Percentiles rank a stretch among this genome's conserved stretches.
These are phyloP conservation scores for Pichia eremophila DNA, from an alignment of 805 yeast species.

Conservation along the genomic window DNA sequence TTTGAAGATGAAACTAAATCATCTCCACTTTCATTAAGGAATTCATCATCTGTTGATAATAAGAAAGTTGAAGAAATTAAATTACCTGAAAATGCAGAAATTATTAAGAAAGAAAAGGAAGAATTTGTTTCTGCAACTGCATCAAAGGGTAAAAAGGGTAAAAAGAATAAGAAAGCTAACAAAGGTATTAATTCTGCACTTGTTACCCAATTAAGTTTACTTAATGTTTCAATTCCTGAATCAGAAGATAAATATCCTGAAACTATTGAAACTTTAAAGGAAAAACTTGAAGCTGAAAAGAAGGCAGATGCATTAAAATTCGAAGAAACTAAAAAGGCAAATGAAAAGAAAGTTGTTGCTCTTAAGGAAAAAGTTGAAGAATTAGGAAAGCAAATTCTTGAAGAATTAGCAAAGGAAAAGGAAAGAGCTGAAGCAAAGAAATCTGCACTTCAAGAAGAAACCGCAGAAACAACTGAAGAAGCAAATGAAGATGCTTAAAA, in stretches of 20 bases:
- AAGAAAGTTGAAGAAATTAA: slow-evolving; percentile 30
- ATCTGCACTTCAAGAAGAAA: slow-evolving; percentile 1
- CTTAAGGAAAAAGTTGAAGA: slow-evolving; percentile 39
- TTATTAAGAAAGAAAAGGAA: slow-evolving; percentile 48
- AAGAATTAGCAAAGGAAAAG: slow-evolving; percentile 21
- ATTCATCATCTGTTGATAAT: slow-evolving; percentile 9
- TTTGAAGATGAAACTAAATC: slow-evolving; percentile 33
- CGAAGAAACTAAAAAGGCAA: slow-evolving; percentile 61
- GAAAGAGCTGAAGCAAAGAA: slow-evolving; percentile 13
- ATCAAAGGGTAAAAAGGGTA: slow-evolving; percentile 33
- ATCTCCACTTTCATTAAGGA: slow-evolving; percentile 1
- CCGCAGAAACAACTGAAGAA: neutral
- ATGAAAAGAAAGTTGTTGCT: slow-evolving; percentile 67
- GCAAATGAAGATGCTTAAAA: neutral
- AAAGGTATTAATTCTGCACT: slow-evolving; percentile 75
- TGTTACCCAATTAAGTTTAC: slow-evolving; percentile 65
- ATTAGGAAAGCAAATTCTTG: slow-evolving; percentile 22
- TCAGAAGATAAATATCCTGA: slow-evolving; percentile 59
- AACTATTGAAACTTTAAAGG: slow-evolving; percentile 58
- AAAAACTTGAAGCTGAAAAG: slow-evolving; percentile 59
- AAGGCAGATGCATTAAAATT: slow-evolving; percentile 76
- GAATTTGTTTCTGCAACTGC: slow-evolving; percentile 47
- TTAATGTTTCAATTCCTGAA: slow-evolving; percentile 72
- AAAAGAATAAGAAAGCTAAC: slow-evolving; percentile 28
- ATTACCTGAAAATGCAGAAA: slow-evolving; percentile 53